phyloP scores from a whole-genome alignment of 2,329 filamentous ascomycete species.

The Penicillium sp. region DNA sequence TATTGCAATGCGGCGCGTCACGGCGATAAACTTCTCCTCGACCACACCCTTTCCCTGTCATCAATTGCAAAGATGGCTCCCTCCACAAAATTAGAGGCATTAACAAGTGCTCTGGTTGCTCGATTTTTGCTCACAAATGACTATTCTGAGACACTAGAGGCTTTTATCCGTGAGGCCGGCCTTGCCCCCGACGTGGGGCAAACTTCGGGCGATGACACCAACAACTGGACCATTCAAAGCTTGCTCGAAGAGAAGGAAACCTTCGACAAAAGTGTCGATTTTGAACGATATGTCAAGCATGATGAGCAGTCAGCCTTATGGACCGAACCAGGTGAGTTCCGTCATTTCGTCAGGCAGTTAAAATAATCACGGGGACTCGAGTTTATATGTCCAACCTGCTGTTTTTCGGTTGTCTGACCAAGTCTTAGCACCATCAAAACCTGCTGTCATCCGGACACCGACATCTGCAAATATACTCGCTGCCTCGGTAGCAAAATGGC shows the following conservation, averaged over 20 bases:
- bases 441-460: conserved; percentile 43
- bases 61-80: conserved; percentile 15
- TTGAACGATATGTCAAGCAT: conserved; percentile 55
- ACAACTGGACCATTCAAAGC: conserved; percentile 57
- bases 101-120: conserved; percentile 42
- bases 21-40: neutral
- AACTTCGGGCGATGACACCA: conserved; percentile 29
- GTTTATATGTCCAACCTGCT: neutral
- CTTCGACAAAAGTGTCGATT: conserved; percentile 56
- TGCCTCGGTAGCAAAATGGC: conserved; percentile 45
- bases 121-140: conserved; percentile 46
- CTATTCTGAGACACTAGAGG: conserved; percentile 53
- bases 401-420: conserved; percentile 15
- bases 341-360: neutral
- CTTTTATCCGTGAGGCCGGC: conserved; percentile 58
- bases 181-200: conserved; percentile 53
- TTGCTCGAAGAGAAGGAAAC: conserved; percentile 61
- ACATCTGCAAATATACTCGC: conserved; percentile 56
- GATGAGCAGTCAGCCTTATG: conserved; percentile 46
- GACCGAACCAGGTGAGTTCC: conserved; percentile 46
- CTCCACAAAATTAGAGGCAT: conserved; percentile 19
- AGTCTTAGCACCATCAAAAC: conserved; percentile 46
- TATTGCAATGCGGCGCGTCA: neutral
- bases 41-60: neutral
- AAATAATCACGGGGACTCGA: neutral